phyloP scores from a whole-genome alignment of 257 asterid species.

The Datura wrightii region DNA sequence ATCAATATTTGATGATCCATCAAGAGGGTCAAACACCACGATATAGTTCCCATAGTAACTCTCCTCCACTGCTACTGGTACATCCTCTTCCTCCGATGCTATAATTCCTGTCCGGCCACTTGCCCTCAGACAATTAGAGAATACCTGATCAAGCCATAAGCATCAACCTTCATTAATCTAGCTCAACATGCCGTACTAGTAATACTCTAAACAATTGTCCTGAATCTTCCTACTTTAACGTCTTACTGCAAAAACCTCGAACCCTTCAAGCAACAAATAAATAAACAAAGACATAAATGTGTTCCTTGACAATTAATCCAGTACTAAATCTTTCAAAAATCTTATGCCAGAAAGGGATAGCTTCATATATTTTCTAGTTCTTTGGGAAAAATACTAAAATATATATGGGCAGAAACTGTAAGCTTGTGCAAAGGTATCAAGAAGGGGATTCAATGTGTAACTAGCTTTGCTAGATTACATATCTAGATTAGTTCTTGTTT shows the following conservation, averaged over 20 bases:
- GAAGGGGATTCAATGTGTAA: not conserved
- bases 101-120: conserved; percentile 96
- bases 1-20: conserved; percentile 92
- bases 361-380: not conserved
- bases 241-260: not conserved
- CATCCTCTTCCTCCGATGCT: conserved; percentile 98
- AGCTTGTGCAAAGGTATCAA: not conserved
- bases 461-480: not conserved
- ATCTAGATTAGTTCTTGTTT: not conserved
- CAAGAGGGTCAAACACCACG: conserved; percentile 93
- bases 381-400: not conserved
- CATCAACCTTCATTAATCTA: not conserved
- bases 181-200: not conserved
- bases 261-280: not conserved
- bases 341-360: not conserved
- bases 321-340: not conserved
- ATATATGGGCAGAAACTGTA: not conserved
- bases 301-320: not conserved
- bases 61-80: conserved; percentile 96
- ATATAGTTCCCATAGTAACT: conserved; percentile 94
- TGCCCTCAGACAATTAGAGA: conserved; percentile 80
- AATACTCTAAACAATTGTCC: not conserved
- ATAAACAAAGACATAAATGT: not conserved
- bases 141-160: conserved; percentile 55
- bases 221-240: not conserved